phyloP scores from a whole-genome alignment of 177 flowering plant genomes.

The Vitis hybrid region DNA sequence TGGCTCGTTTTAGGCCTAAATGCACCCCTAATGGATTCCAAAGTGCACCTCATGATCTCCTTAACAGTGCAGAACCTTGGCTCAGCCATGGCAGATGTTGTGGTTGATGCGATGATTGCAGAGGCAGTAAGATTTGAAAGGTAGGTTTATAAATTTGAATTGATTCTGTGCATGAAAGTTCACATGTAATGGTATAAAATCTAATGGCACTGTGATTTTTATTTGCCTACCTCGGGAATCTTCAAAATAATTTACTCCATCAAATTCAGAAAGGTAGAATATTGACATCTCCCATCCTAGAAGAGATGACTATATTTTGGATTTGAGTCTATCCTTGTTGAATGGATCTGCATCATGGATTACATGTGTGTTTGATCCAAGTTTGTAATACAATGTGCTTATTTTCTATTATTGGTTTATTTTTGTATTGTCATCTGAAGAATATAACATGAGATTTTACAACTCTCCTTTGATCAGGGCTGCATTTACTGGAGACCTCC shows the following conservation, averaged over 20 bases:
- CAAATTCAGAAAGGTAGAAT: too few species aligned
- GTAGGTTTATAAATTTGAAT: constrained; percentile 32
- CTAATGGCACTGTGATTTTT: too few species aligned
- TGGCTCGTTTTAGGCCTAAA: constrained; percentile 73
- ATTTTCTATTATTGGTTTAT: neutral
- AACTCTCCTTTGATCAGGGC: constrained; percentile 49
- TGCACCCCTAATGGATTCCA: constrained; percentile 52
- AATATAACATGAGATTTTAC: neutral
- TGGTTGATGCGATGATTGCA: constrained; percentile 95
- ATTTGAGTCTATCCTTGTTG: too few species aligned
- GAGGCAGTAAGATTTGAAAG: constrained; percentile 73
- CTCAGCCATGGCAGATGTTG: constrained; percentile 97
- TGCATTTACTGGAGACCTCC: constrained; percentile 94
- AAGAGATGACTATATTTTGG: too few species aligned
- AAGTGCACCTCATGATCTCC: constrained; percentile 48
- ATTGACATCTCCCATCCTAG: too few species aligned
- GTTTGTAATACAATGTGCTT: neutral
- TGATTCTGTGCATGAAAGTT: neutral
- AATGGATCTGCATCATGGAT: neutral
- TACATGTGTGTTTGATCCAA: too few species aligned
- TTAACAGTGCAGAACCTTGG: constrained; percentile 85
- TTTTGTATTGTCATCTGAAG: neutral
- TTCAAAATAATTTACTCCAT: too few species aligned
- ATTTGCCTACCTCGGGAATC: too few species aligned
- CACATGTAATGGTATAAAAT: neutral